phyloP scores from a whole-genome alignment of 78 protist species.

The Tieghemostelium lacteum region DNA sequence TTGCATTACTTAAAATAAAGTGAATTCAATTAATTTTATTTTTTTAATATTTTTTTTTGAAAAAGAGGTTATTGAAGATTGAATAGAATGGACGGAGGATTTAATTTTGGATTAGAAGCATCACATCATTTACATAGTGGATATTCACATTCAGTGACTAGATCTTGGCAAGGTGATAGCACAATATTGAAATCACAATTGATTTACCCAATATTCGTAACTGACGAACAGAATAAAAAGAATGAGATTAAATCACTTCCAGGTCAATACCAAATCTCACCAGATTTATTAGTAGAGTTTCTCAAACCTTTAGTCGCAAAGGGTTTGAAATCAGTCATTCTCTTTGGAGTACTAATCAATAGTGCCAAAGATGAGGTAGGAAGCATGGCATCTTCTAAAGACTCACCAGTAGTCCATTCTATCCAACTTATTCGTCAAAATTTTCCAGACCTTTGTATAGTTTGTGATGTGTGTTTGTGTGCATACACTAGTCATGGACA shows the following conservation, averaged over 20 bases:
- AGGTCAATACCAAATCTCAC: conserved; percentile 76
- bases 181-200: conserved; percentile 64
- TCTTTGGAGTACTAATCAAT: conserved; percentile 88
- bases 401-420: conserved; percentile 54
- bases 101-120: neutral
- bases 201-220: conserved; percentile 87
- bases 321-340: conserved; percentile 83
- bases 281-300: conserved; percentile 31
- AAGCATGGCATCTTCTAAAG: conserved; percentile 19
- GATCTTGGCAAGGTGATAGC: conserved; percentile 82
- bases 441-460: conserved; percentile 75
- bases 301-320: conserved; percentile 83
- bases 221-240: conserved; percentile 32
- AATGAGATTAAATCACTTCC: conserved; percentile 81
- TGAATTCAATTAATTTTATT: too few relatives aligned
- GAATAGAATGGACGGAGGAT: too few relatives aligned
- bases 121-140: conserved; percentile 77
- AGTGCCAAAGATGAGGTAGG: conserved; percentile 55
- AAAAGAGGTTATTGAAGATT: neutral
- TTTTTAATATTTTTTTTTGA: too few relatives aligned
- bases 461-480: conserved; percentile 89
- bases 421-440: conserved; percentile 18
- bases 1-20: too few relatives aligned
- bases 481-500: conserved; percentile 90
- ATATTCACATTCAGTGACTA: conserved; percentile 67